Evolutionary conservation across 345 rosid genomes (phyloP), one percentile per base, ranked within the genome.

Genomic region (Trapa bicornis): DNA sequence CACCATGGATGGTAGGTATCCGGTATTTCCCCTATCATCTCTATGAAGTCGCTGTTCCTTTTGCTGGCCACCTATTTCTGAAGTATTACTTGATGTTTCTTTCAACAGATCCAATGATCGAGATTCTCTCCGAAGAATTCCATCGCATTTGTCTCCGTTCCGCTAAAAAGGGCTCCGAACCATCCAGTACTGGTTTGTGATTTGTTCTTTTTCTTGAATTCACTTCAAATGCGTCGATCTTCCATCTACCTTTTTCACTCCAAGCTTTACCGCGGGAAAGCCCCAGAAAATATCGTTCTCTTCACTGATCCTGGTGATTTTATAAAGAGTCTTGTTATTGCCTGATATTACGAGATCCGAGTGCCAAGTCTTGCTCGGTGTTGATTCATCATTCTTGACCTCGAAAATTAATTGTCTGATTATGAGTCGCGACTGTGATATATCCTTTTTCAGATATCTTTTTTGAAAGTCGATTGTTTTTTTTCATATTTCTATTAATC

Each of bases 31-130:
- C 61, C 36, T 43, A 11, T 13, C 11, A 12, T 2, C 48, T 0
- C 48, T 13, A 45, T n/a, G 58, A 13, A 43, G 1, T 64, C 17
- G 17, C 6, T 13, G 15, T 1, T 13, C 17, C 8, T 62, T 42
- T 53, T 37, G 10, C 6, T 22, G 29, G 29, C 29, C 29, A 22
- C 32, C 4, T 61, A 5, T 17, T 0, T 6, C 10, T 50, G 37
- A 17, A 10, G 35, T 17, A 4, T 15, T 41, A 10, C 38, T 0
- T 22, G 47, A 15, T 37, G 61, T 37, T 45, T 5, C 41, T 62
- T 58, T 22, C 13, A 42, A 47, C 78, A 79, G 87, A 68, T 74
- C 77, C 52, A 67, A 65, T 66, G 54, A 66, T 67, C 37, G 72
- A 65, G 52, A 50, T 56, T 50, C 72, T 68, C 52, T 36, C 76